Conservation (phyloP, 768 basidiomycete species). For the Mycena pura region DNA sequence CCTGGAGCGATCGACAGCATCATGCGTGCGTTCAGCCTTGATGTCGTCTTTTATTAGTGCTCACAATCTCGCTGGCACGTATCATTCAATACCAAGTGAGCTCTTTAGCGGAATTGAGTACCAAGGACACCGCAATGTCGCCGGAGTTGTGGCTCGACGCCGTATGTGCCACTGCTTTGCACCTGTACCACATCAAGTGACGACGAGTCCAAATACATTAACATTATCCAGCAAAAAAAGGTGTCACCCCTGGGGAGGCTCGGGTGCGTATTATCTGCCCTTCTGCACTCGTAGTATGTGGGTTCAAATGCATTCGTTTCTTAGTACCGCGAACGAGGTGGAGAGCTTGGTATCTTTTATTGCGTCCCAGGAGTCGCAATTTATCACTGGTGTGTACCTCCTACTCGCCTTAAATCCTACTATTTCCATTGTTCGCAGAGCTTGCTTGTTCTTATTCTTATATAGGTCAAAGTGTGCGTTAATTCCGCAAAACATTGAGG, state of each 20-base stretch:
- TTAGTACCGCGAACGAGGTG: slow-evolving; percentile 16
- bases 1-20: slow-evolving; percentile 27
- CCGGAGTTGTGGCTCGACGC: neutral
- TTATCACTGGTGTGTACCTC: slow-evolving; percentile 32
- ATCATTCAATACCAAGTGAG: too few relatives aligned
- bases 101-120: too few relatives aligned
- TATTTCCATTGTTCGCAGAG: too few relatives aligned
- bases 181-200: neutral
- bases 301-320: neutral
- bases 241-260: neutral
- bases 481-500: neutral
- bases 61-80: too few relatives aligned
- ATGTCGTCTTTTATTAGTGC: neutral
- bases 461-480: slow-evolving; percentile 5
- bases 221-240: neutral
- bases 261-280: neutral
- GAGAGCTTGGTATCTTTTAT: slow-evolving; percentile 38
- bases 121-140: neutral
- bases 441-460: too few relatives aligned
- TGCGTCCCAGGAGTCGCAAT: slow-evolving; percentile 36
- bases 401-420: neutral
- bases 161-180: neutral
- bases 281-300: too few relatives aligned
- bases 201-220: too few relatives aligned
- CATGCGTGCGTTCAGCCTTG: neutral